Evolutionary conservation across 2,329 filamentous ascomycete genomes (phyloP).

Genomic region (Trichoderma koningii): DNA sequence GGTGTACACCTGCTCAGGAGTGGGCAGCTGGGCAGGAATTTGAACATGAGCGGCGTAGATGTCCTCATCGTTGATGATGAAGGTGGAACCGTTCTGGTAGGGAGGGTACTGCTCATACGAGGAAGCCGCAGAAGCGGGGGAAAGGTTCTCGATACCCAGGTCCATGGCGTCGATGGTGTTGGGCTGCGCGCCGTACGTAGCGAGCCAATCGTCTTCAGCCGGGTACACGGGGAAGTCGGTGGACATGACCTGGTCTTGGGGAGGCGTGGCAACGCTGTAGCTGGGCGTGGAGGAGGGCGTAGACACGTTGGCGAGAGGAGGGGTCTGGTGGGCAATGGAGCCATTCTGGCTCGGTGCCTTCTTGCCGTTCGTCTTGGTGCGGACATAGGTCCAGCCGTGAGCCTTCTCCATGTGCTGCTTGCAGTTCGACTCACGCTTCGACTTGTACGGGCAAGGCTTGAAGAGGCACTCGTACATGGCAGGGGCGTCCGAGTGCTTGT

Average conservation of each 20-base stretch:
- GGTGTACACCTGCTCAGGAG: slow-evolving; percentile 44
- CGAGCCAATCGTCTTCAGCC: slow-evolving; percentile 50
- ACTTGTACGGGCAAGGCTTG: slow-evolving; percentile 85
- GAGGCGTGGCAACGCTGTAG: slow-evolving; percentile 59
- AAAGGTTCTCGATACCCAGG: slow-evolving; percentile 42
- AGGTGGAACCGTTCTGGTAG: slow-evolving; percentile 63
- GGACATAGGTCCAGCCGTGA: slow-evolving; percentile 85
- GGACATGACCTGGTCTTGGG: slow-evolving; percentile 48
- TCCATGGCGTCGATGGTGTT: slow-evolving; percentile 47
- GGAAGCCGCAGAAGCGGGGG: slow-evolving; percentile 43
- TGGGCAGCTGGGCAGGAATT: slow-evolving; percentile 53
- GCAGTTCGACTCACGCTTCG: slow-evolving; percentile 94
- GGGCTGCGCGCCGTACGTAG: slow-evolving; percentile 38
- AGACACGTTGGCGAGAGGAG: slow-evolving; percentile 61
- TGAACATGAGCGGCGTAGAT: slow-evolving; percentile 62
- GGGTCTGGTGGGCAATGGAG: slow-evolving; percentile 53
- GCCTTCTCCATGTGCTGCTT: slow-evolving; percentile 99
- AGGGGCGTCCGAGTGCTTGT: slow-evolving; percentile 85
- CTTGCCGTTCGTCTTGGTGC: slow-evolving; percentile 89
- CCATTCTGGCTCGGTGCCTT: slow-evolving; percentile 51
- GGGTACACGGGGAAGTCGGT: slow-evolving; percentile 55
- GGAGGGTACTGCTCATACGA: slow-evolving; percentile 57
- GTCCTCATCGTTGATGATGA: slow-evolving; percentile 63
- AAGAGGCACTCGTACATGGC: slow-evolving; percentile 82
- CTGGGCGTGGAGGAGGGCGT: slow-evolving; percentile 60